Evolutionary conservation across 768 basidiomycete genomes (phyloP).

Genomic region (Chalciporus chontae): DNA sequence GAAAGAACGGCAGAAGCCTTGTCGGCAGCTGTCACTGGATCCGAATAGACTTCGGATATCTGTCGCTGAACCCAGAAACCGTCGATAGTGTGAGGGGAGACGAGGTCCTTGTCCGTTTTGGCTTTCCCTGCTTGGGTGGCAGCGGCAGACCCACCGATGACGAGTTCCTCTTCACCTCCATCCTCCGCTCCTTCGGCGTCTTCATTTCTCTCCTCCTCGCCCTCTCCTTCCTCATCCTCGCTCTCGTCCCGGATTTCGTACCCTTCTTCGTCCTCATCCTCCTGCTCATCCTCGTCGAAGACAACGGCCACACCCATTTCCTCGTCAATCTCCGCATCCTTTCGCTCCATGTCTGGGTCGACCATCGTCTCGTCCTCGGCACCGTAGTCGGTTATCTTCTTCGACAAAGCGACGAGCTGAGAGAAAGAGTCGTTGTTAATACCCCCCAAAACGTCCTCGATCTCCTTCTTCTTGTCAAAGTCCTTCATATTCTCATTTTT

Average conservation of each 20-base stretch:
- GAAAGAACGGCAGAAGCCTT: constrained; percentile 83
- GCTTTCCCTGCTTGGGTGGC: constrained; percentile 39
- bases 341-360: constrained; percentile 76
- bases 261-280: constrained; percentile 87
- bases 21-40: constrained; percentile 91
- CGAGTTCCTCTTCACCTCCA: constrained; percentile 63
- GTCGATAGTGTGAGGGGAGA: constrained; percentile 89
- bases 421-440: constrained; percentile 74
- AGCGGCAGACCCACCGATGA: constrained; percentile 71
- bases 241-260: constrained; percentile 83
- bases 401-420: constrained; percentile 78
- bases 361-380: constrained; percentile 78
- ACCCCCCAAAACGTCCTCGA: constrained; percentile 68
- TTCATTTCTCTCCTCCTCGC: constrained; percentile 40
- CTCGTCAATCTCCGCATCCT: constrained; percentile 90
- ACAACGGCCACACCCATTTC: constrained; percentile 97
- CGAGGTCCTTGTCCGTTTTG: constrained; percentile 69
- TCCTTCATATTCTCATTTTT: constrained; percentile 90
- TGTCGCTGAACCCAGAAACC: constrained; percentile 99
- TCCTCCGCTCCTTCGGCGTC: constrained; percentile 45
- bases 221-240: constrained; percentile 69
- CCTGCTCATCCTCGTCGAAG: constrained; percentile 96
- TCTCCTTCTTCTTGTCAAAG: constrained; percentile 95
- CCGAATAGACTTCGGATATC: constrained; percentile 85
- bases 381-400: constrained; percentile 95